phyloP scores from a whole-genome alignment of 2,329 filamentous ascomycete species.

The Dothiorella sarmentorum region DNA sequence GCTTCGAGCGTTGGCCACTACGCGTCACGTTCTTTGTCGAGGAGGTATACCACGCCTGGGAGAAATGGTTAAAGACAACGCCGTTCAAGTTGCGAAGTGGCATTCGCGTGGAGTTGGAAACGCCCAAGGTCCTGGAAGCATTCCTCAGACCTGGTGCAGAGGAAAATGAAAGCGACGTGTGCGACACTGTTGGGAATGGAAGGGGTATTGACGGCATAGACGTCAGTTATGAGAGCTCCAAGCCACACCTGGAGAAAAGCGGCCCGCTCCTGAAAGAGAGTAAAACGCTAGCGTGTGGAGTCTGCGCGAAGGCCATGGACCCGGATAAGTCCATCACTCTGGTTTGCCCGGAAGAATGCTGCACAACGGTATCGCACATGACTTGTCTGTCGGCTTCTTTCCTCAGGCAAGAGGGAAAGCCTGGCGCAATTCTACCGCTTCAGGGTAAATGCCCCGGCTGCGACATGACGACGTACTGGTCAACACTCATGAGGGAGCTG shows the following conservation, averaged over 20 bases:
- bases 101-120: conserved; percentile 56
- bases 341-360: conserved; percentile 51
- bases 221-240: conserved; percentile 51
- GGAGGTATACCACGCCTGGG: conserved; percentile 70
- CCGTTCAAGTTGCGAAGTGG: conserved; percentile 39
- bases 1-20: conserved; percentile 81
- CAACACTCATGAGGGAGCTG: conserved; percentile 76
- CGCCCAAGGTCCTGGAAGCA: neutral
- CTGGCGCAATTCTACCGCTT: conserved; percentile 59
- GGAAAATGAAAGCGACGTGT: conserved; percentile 20
- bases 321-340: conserved; percentile 42
- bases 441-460: conserved; percentile 71
- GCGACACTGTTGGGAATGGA: conserved; percentile 21
- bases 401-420: conserved; percentile 40
- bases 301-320: conserved; percentile 47
- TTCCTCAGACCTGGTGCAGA: neutral
- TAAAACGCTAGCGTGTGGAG: conserved; percentile 40
- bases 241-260: conserved; percentile 52
- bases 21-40: conserved; percentile 71
- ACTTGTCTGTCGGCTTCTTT: conserved; percentile 54
- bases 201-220: conserved; percentile 46
- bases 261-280: conserved; percentile 27
- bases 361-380: conserved; percentile 52
- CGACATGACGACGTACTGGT: conserved; percentile 62
- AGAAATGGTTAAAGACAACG: conserved; percentile 35